phyloP scores from a whole-genome alignment of 768 basidiomycete genomes.

The Lenzites betulinus region DNA sequence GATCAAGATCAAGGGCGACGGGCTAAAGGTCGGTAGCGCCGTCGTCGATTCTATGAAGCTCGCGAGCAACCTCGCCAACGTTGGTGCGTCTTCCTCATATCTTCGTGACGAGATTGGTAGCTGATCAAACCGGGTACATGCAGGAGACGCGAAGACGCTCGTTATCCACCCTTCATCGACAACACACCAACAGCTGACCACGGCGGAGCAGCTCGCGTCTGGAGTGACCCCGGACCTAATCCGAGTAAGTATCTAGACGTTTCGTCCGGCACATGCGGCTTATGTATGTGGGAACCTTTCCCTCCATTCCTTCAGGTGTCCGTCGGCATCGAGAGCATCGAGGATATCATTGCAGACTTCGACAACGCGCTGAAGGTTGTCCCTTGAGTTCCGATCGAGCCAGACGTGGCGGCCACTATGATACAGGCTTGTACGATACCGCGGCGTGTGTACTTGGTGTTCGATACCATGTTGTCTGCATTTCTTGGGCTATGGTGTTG shows the following conservation, averaged over 20 bases:
- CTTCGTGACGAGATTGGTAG: background rate
- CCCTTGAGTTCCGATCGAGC: conserved; percentile 8
- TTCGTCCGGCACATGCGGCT: background rate
- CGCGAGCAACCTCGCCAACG: conserved; percentile 78
- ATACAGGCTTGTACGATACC: too few species aligned
- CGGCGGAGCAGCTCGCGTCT: conserved; percentile 61
- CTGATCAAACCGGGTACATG: conserved; percentile 11
- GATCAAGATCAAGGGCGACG: conserved; percentile 52
- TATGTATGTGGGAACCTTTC: background rate
- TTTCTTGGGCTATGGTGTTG: too few species aligned
- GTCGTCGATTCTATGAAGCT: conserved; percentile 73
- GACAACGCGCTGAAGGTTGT: conserved; percentile 39
- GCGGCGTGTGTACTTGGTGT: too few species aligned
- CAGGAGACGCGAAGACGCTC: conserved; percentile 74
- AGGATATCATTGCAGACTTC: conserved; percentile 48
- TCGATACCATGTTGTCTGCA: too few species aligned
- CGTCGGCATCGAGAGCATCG: conserved; percentile 44
- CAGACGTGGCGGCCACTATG: too few species aligned
- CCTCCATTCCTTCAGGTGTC: conserved; percentile 40
- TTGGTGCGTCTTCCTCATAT: conserved; percentile 45
- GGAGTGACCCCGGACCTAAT: conserved; percentile 80
- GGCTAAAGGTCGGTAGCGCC: conserved; percentile 46
- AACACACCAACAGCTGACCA: conserved; percentile 70
- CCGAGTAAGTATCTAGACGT: conserved; percentile 48
- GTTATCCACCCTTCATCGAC: conserved; percentile 80